Evolutionary conservation across 805 yeast species (phyloP).

Genomic region (Metschnikowia chrysomelidarum): DNA sequence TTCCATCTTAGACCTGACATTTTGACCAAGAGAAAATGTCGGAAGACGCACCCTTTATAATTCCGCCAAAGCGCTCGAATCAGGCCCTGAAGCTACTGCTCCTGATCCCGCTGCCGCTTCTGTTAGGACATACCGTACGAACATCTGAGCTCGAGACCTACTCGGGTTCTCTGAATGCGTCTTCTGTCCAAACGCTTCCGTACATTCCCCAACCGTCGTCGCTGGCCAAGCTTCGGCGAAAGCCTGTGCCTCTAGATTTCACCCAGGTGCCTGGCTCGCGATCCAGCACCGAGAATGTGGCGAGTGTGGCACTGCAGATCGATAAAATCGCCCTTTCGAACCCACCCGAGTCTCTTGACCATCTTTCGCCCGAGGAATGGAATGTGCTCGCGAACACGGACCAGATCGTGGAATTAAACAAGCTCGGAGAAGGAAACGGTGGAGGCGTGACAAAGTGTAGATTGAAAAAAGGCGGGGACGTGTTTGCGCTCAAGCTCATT

Average conservation of each 20-base stretch:
- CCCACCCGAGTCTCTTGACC: conserved; percentile 36
- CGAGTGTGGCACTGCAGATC: too few species aligned
- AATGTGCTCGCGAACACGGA: conserved; percentile 52
- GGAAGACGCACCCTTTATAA: conserved; percentile 28
- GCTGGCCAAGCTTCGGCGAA: conserved; percentile 24
- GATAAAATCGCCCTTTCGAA: background rate
- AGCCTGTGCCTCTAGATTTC: conserved; percentile 45
- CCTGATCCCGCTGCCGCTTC: conserved; percentile 29
- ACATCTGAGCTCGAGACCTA: conserved; percentile 4
- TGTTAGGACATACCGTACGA: conserved; percentile 10
- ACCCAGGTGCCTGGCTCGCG: conserved; percentile 31
- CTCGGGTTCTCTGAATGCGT: conserved; percentile 1
- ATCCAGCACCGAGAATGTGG: too few species aligned
- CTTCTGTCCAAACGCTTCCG: conserved; percentile 15
- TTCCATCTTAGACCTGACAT: too few species aligned
- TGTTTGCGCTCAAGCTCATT: conserved; percentile 82
- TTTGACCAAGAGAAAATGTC: conserved; percentile 14
- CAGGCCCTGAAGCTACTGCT: conserved; percentile 25
- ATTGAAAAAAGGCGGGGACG: conserved; percentile 52
- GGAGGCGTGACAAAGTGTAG: conserved; percentile 85
- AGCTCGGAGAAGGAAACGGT: conserved; percentile 92
- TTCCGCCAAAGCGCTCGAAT: conserved; percentile 29
- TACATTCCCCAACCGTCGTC: conserved; percentile 11
- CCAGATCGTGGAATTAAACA: conserved; percentile 64
- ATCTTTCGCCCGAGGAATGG: conserved; percentile 77